Percentiles rank a stretch among this genome's conserved stretches.
Conservation (phyloP, 2,329 filamentous ascomycete genomes). For the Calonectria multiphialidica region DNA sequence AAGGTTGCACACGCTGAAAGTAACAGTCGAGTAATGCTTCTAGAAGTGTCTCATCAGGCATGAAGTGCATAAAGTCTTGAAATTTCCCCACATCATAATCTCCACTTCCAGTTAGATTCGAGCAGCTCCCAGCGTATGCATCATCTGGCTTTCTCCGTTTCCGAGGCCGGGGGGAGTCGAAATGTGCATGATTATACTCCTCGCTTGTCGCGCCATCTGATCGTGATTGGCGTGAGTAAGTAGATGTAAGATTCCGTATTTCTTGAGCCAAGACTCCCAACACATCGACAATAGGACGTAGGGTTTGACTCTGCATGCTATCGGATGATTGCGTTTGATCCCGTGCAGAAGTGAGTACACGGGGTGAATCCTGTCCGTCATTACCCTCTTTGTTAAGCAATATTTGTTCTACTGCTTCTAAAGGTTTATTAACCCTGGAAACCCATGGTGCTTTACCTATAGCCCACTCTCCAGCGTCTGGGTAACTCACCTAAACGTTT, state of each 20-base stretch:
- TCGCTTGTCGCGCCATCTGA: background rate
- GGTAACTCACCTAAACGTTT: slow-evolving; percentile 15
- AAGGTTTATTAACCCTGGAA: background rate
- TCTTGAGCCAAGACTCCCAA: background rate
- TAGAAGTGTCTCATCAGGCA: slow-evolving; percentile 18
- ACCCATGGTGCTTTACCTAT: no score
- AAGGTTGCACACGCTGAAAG: slow-evolving; percentile 54
- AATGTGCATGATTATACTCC: background rate
- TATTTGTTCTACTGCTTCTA: background rate
- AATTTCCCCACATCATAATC: background rate
- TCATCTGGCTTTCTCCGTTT: background rate
- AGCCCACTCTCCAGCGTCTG: background rate
- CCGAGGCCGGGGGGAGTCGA: background rate
- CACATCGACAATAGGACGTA: background rate
- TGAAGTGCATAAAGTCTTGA: background rate
- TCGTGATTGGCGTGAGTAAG: background rate
- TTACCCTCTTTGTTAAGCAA: background rate
- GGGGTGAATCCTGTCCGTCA: background rate
- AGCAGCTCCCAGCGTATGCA: background rate
- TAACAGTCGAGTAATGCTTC: slow-evolving; percentile 38
- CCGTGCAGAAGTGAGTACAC: background rate
- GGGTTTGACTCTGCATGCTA: background rate
- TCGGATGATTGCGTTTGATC: background rate
- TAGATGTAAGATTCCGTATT: slow-evolving; percentile 1
- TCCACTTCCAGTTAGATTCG: background rate